Evolutionary conservation across 106 monocot species (phyloP).

Genomic region (Apostasia shenzhenica): DNA sequence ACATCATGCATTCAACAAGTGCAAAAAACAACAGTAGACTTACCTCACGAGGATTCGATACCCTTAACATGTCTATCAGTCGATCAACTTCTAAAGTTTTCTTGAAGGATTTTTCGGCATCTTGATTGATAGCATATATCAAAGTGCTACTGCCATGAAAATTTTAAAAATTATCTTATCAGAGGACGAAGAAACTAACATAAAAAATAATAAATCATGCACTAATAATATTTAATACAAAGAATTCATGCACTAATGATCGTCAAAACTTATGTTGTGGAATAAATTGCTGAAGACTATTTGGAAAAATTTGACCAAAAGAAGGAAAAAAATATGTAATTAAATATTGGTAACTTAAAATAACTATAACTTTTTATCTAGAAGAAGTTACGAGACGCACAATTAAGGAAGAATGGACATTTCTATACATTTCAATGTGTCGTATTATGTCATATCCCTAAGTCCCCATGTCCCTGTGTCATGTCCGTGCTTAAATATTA

Average conservation of each 20-base stretch:
- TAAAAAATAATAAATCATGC: background rate
- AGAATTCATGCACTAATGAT: too few relatives aligned
- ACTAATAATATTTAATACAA: too few relatives aligned
- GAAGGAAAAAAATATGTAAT: too few relatives aligned
- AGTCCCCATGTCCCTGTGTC: too few relatives aligned
- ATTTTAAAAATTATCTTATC: conserved; percentile 3
- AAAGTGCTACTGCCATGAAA: conserved; percentile 48
- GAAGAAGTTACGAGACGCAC: too few relatives aligned
- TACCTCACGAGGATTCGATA: conserved; percentile 76
- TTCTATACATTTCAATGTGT: too few relatives aligned
- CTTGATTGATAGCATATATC: conserved; percentile 55
- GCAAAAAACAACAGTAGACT: conserved; percentile 11
- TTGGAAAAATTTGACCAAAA: too few relatives aligned
- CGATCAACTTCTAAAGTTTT: conserved; percentile 83
- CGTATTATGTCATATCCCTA: too few relatives aligned
- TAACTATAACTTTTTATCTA: too few relatives aligned
- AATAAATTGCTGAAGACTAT: background rate
- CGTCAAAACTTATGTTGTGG: background rate
- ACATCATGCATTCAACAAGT: background rate
- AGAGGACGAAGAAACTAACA: background rate
- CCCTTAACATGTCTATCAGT: conserved; percentile 75
- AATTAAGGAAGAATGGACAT: too few relatives aligned
- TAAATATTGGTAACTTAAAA: too few relatives aligned
- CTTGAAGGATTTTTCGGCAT: conserved; percentile 80
- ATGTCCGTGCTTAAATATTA: too few relatives aligned